These are phyloP conservation scores for Nymphaea thermarum DNA, from an alignment of 164 flowering plant species.

Conservation along the genomic window DNA sequence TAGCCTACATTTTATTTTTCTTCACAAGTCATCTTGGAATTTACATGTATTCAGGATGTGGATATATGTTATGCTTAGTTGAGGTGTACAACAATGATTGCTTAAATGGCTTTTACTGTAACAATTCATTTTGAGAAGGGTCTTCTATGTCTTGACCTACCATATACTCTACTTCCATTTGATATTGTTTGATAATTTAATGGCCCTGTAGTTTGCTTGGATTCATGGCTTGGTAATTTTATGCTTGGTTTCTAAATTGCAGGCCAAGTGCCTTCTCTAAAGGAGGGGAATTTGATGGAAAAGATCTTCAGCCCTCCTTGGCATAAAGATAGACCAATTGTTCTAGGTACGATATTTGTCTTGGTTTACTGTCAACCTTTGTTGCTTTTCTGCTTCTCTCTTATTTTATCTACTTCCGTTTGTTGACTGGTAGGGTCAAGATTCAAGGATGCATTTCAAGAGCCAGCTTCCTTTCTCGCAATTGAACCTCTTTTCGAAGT, in stretches of 20 bases:
- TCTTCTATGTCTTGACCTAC: too few species aligned
- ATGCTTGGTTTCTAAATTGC: constrained; percentile 4
- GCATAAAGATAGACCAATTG: constrained; percentile 61
- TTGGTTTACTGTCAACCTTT: background rate
- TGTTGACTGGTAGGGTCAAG: constrained; percentile 51
- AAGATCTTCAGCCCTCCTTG: constrained; percentile 63
- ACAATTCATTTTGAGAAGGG: too few species aligned
- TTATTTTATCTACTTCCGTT: background rate
- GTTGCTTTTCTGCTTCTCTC: background rate
- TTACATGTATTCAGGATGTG: too few species aligned
- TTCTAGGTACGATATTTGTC: constrained; percentile 41
- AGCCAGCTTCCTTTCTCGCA: constrained; percentile 62
- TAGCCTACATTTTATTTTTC: too few species aligned
- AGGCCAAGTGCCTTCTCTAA: constrained; percentile 82
- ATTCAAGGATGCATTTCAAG: constrained; percentile 94
- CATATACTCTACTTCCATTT: too few species aligned
- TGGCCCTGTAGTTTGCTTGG: too few species aligned
- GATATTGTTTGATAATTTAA: too few species aligned
- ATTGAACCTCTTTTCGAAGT: constrained; percentile 90
- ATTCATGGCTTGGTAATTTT: too few species aligned
- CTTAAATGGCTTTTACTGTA: too few species aligned
- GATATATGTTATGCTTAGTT: too few species aligned
- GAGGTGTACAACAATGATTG: too few species aligned
- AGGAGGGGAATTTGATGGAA: constrained; percentile 77
- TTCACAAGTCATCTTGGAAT: too few species aligned